Percentiles rank a stretch among this genome's conserved stretches.
Evolutionary conservation across 257 asterid genomes (phyloP).

Genomic region (Solanum sparsipilum): DNA sequence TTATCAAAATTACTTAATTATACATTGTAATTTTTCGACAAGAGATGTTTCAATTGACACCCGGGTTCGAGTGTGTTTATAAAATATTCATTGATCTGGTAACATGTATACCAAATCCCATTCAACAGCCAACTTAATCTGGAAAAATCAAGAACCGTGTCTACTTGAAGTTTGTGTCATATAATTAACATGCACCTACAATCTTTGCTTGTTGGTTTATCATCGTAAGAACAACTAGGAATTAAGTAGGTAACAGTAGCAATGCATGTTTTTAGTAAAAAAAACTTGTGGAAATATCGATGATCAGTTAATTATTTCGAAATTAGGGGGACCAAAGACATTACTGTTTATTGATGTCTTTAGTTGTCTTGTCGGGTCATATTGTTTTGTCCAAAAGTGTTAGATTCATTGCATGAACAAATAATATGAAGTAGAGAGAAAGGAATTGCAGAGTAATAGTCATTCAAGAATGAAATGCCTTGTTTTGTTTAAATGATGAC

Average conservation of each 20-base stretch:
- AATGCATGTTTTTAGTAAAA: neutral
- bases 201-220: neutral
- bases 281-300: slow-evolving; percentile 2
- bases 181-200: neutral
- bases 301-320: neutral
- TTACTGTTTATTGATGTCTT: slow-evolving; percentile 24
- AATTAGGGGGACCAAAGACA: slow-evolving; percentile 47
- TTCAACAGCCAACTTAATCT: neutral
- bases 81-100: neutral
- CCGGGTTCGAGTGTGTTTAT: neutral
- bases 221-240: neutral
- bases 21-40: neutral
- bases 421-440: neutral
- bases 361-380: slow-evolving; percentile 16
- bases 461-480: neutral
- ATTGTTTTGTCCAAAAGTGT: slow-evolving; percentile 13
- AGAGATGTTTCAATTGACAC: neutral
- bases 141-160: neutral
- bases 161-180: neutral
- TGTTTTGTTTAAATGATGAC: neutral
- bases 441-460: neutral
- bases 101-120: neutral
- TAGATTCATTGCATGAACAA: neutral
- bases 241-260: neutral
- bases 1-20: no score